Evolutionary conservation across 2,329 filamentous ascomycete species (phyloP), one percentile per base, ranked within the genome.

Genomic region (Colletotrichum paranaense): DNA sequence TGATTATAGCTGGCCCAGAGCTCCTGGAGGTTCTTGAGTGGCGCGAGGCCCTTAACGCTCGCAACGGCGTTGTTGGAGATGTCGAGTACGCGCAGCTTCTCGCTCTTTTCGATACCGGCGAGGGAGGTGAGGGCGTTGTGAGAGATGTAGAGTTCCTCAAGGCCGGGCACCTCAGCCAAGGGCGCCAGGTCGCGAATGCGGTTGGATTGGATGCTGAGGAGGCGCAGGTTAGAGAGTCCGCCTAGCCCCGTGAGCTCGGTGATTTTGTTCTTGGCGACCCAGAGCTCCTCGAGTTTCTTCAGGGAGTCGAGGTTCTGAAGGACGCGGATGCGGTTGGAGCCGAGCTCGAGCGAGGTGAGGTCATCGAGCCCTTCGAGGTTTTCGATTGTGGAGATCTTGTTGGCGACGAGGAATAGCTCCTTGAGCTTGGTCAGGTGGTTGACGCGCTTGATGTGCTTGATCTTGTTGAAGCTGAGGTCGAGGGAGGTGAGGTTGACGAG

Each of bases 401-500:
- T 98, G 80, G 97, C 94, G 62, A 98, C 95, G 78, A 99, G 94
- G 82, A 93, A 99, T 3, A 99, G 82, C 77, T 98, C 95, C 75
- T 89, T 93, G 70, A 98, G 88, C 67, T 95, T 89, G 26, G 86
- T 92, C 72, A 99, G 86, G 78, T 96, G 93, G 72, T 89, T 89
- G 76, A 98, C 86, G 78, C 96, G 92, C 84, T 97, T 98, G 86
- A 99, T 97, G 84, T 98, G 95, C 82, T 98, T 98, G 86, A 99
- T 96, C 87, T 98, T 98, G 87, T 99, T 99, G 90, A 98, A 99
- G 82, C 94, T 97, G 64, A 99, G 88, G 81, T 99, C 97, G 67
- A 99, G 90, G 69, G 87, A 93, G 6, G 90, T 94, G 67, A 99
- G 89, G 74, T 93, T 88, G 14, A 88, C 90, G 70, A 98, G 90